Conservation (phyloP, 768 basidiomycete genomes). For the Mycena vitilis region DNA sequence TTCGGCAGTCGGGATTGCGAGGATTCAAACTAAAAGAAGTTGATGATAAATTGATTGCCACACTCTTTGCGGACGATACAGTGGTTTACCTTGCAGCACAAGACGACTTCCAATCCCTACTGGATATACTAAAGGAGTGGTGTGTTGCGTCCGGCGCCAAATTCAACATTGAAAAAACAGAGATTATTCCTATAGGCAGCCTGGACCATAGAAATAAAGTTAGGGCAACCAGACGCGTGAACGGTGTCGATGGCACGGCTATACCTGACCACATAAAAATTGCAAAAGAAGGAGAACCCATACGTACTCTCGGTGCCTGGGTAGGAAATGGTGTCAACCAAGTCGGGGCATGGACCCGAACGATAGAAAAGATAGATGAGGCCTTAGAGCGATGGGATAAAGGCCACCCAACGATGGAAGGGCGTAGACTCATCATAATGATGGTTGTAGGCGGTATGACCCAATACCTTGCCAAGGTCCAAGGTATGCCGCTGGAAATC, state of each 20-base stretch:
- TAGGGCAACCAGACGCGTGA: background rate
- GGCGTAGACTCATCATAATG: slow-evolving; percentile 19
- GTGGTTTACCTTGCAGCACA: slow-evolving; percentile 3
- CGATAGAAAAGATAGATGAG: slow-evolving; percentile 18
- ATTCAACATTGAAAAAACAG: slow-evolving; percentile 12
- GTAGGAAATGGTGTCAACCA: slow-evolving; percentile 22
- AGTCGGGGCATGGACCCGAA: background rate
- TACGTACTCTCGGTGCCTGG: slow-evolving; percentile 26
- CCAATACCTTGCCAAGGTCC: slow-evolving; percentile 20
- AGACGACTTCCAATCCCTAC: slow-evolving; percentile 17
- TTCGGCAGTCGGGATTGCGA: slow-evolving; percentile 24
- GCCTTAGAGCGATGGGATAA: slow-evolving; percentile 20
- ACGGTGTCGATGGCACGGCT: slow-evolving; percentile 2
- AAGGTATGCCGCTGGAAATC: slow-evolving; percentile 38
- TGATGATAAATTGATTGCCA: slow-evolving; percentile 9
- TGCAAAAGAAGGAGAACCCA: slow-evolving; percentile 16
- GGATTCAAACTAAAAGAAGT: slow-evolving; percentile 17
- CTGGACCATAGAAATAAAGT: background rate
- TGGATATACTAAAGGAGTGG: slow-evolving; percentile 20
- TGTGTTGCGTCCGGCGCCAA: slow-evolving; percentile 23
- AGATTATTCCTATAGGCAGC: slow-evolving; percentile 10
- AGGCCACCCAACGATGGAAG: slow-evolving; percentile 34
- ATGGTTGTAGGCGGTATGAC: slow-evolving; percentile 35
- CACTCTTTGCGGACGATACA: slow-evolving; percentile 22
- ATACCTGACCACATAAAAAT: slow-evolving; percentile 18